Evolutionary conservation across 352 stramenopile species (phyloP).

Genomic region (Phytophthora europaea): DNA sequence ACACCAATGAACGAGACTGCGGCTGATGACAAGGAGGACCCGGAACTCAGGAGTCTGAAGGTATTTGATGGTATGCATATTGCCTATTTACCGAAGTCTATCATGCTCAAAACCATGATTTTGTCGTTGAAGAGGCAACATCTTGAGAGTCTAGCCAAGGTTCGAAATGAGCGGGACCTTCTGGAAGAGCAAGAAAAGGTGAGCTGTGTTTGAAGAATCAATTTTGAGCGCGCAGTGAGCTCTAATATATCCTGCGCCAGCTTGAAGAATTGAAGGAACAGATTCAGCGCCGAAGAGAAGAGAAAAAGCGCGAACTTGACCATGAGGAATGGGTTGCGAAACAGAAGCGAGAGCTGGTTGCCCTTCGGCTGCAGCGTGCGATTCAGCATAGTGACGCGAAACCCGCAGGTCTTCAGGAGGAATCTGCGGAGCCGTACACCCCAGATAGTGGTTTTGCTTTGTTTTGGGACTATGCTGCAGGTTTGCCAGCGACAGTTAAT

Average conservation of each 20-base stretch:
- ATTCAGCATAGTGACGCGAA: slow-evolving; percentile 36
- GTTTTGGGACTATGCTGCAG: slow-evolving; percentile 58
- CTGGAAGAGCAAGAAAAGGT: slow-evolving; percentile 75
- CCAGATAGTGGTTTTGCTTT: slow-evolving; percentile 49
- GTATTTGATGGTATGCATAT: slow-evolving; percentile 22
- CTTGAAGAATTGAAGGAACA: slow-evolving; percentile 61
- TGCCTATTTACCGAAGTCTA: background rate
- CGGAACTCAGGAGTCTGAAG: slow-evolving; percentile 50
- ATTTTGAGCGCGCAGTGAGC: background rate
- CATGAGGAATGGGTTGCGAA: slow-evolving; percentile 59
- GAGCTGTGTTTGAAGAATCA: background rate
- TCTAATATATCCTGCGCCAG: slow-evolving; percentile 26
- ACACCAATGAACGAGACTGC: background rate
- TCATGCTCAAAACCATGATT: background rate
- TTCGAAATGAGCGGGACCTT: slow-evolving; percentile 65
- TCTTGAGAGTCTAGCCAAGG: slow-evolving; percentile 50
- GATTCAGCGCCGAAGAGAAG: slow-evolving; percentile 48
- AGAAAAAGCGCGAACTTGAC: slow-evolving; percentile 57
- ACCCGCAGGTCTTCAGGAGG: slow-evolving; percentile 11
- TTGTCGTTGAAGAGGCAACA: slow-evolving; percentile 41
- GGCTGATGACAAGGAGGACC: slow-evolving; percentile 33
- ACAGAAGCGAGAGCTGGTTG: slow-evolving; percentile 65
- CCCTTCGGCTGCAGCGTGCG: slow-evolving; percentile 50
- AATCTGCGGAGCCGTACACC: slow-evolving; percentile 29
- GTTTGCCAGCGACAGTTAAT: slow-evolving; percentile 31